Evolutionary conservation across 768 basidiomycete genomes (phyloP).

Genomic region (Boletus tylopilopsis): DNA sequence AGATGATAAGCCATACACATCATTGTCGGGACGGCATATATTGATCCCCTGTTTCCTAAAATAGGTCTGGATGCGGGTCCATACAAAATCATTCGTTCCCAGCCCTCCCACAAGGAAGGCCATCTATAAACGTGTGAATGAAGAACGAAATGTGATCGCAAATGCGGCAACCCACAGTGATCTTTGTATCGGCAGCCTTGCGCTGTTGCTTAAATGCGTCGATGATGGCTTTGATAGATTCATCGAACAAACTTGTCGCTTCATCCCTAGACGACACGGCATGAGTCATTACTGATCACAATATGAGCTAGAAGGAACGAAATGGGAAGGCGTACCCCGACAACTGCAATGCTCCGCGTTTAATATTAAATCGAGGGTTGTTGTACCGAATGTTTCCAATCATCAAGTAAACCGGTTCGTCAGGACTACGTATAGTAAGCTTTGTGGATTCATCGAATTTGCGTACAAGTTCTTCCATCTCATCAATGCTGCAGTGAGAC

Average conservation of each 20-base stretch:
- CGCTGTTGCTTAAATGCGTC: background rate
- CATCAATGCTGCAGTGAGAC: background rate
- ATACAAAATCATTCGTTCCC: conserved; percentile 5
- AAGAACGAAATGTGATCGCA: no score
- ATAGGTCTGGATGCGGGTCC: conserved; percentile 6
- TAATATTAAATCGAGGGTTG: conserved; percentile 1
- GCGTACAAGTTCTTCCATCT: conserved; percentile 1
- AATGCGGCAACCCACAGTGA: background rate
- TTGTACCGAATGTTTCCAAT: background rate
- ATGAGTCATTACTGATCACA: background rate
- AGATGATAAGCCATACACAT: conserved; percentile 7
- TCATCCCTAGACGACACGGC: background rate
- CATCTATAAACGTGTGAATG: background rate
- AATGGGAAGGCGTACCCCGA: conserved; percentile 9
- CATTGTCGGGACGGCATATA: conserved; percentile 5
- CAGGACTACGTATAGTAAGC: background rate
- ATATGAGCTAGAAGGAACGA: background rate
- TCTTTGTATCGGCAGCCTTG: background rate
- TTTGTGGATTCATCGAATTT: conserved; percentile 10
- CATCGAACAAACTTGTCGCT: background rate
- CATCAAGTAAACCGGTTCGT: background rate
- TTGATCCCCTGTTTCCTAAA: background rate
- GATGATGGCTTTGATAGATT: background rate
- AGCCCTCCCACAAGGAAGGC: conserved; percentile 13
- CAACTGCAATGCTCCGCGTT: conserved; percentile 2